phyloP scores from a whole-genome alignment of 2,329 filamentous ascomycete genomes.

The Monosporascus sp. region DNA sequence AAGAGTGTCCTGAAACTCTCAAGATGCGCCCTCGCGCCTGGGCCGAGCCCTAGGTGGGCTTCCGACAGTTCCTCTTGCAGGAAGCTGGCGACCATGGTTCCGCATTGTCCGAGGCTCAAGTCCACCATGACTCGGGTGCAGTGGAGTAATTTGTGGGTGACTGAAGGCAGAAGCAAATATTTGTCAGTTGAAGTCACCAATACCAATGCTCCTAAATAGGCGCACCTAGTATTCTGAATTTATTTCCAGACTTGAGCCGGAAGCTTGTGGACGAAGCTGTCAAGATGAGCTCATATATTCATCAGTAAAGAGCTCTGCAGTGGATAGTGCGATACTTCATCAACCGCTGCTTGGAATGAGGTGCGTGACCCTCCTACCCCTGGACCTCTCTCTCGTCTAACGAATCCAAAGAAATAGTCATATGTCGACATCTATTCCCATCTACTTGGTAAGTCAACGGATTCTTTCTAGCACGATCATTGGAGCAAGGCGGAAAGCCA shows the following conservation, averaged over 20 bases:
- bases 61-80: constrained; percentile 67
- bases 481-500: no score
- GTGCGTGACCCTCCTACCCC: no score
- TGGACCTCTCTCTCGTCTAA: no score
- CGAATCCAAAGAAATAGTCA: no score
- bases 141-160: constrained; percentile 61
- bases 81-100: constrained; percentile 58
- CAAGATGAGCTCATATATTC: no score
- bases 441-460: no score
- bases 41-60: constrained; percentile 58
- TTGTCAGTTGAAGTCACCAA: constrained; percentile 15
- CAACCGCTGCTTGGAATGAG: no score
- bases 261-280: no score
- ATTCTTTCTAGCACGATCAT: no score
- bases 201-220: neutral
- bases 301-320: constrained; percentile 55
- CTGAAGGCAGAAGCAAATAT: constrained; percentile 41
- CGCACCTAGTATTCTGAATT: constrained; percentile 55
- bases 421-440: no score
- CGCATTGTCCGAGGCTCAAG: constrained; percentile 52
- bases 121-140: constrained; percentile 62
- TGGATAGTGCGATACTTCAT: constrained; percentile 30
- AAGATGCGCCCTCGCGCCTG: constrained; percentile 59
- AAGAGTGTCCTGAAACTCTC: constrained; percentile 69
- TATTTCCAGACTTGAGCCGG: no score